Evolutionary conservation across 768 basidiomycete species (phyloP), one percentile per base, ranked within the genome.

Genomic region (Mycena leptocephala): DNA sequence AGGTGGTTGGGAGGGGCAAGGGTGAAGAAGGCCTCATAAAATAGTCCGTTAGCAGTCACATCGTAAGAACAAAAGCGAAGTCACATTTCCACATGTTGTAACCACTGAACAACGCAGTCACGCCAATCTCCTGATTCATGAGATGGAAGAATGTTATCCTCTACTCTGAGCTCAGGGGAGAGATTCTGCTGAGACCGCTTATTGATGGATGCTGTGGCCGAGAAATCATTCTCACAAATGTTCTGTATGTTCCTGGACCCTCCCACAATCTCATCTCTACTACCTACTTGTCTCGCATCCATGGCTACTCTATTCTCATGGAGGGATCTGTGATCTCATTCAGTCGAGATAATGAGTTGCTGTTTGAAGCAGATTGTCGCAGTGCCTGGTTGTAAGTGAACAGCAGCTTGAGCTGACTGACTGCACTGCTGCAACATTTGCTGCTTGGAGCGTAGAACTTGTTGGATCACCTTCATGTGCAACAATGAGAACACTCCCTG

Each of bases 231-330:
- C 62, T 64, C 35, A 41, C 62, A 39, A 64, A 64, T 64, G 64
- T 66, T 41, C n/a, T 66, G n/a, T 66, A 66, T 66, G 64, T 66
- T 66, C 64, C 64, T 18, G 5, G 10, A n/a, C 26, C 48, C 2
- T 66, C 64, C 24, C 64, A 66, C 43, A 66, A 51, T 51, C 64
- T 66, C 64, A 66, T 66, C 64, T 66, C 64, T 33, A 68, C 32
- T 35, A 68, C 66, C 8, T 68, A 51, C 48, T 26, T 68, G 22
- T 68, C 66, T 68, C 66, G 66, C 24, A 24, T 68, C 48, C 66
- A 68, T 39, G 26, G 55, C 37, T 37, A 37, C 48, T 55, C 67
- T 26, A n/a, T 69, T 55, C 33, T 55, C 35, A 69, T 69, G 67
- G 26, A 71, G 28, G 70, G 69, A 46, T n/a, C n/a, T n/a, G n/a